Conservation (phyloP, 83 land plant genomes). For the Picea engelmannii region DNA sequence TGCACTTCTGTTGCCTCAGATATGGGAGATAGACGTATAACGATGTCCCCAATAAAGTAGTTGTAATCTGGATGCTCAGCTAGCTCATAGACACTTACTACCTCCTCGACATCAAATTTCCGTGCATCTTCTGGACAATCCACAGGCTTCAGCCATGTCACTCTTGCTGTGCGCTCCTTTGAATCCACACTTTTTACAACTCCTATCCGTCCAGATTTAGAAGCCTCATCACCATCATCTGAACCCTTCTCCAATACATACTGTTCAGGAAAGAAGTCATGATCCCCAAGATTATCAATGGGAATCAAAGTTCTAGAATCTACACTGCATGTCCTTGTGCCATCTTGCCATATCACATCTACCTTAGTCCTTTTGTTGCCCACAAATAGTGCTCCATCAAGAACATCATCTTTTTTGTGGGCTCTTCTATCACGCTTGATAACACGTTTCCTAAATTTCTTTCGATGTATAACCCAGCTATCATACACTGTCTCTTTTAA, state of each 20-base stretch:
- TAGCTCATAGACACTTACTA: constrained; percentile 95
- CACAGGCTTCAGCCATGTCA: constrained; percentile 78
- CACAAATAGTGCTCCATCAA: constrained; percentile 68
- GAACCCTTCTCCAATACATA: constrained; percentile 87
- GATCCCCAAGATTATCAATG: constrained; percentile 82
- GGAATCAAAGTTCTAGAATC: constrained; percentile 68
- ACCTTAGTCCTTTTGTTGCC: constrained; percentile 67
- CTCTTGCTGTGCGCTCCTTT: constrained; percentile 81
- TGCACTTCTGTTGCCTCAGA: constrained; percentile 17
- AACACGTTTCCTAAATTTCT: constrained; percentile 58
- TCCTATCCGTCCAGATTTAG: constrained; percentile 67
- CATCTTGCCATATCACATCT: constrained; percentile 95
- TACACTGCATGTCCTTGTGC: constrained; percentile 46
- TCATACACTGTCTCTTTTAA: constrained; percentile 48
- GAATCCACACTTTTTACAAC: constrained; percentile 87
- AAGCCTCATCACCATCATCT: constrained; percentile 56
- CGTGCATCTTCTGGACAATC: constrained; percentile 69
- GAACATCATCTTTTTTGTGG: constrained; percentile 59
- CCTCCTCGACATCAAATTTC: constrained; percentile 77
- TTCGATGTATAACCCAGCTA: constrained; percentile 44
- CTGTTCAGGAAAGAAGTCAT: constrained; percentile 88
- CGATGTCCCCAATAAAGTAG: constrained; percentile 91
- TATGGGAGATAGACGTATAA: constrained; percentile 69
- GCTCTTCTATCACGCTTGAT: constrained; percentile 62
- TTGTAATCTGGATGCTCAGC: constrained; percentile 88